Evolutionary conservation across 2,329 filamentous ascomycete genomes (phyloP), one percentile per base, ranked within the genome.

Genomic region (Fusarium neocosmosporiellum): DNA sequence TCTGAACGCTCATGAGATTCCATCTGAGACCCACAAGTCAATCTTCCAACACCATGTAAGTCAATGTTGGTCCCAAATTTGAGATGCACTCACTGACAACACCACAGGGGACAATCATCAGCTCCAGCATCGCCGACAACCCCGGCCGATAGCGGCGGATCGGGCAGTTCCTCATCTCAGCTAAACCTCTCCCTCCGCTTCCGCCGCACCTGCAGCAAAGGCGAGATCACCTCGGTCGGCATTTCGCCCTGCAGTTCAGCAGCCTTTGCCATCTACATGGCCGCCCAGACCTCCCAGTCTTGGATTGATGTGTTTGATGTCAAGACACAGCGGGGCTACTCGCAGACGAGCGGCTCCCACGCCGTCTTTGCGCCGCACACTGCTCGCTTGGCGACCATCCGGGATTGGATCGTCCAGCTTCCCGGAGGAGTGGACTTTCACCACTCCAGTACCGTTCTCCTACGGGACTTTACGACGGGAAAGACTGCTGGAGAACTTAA

Each of bases 231-330:
- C 60, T 75, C 76, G 2, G 78, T 82, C 22, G 80, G 78, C 57
- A 74, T 82, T 55, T 79, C 80, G 3, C 70, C 75, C 5, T 65
- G 69, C 20, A 74, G 75, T 0, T 71, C 74, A 3, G 53, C 75
- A 18, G 80, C 77, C 29, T 81, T 80, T 22, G 79, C 80, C 18
- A 76, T 78, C 43, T 82, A 79, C 69, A 71, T 74, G 50, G 76
- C 78, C 24, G 76, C 73, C 6, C 78, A 78, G 48, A 74, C 77
- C 11, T 59, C 74, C 36, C 79, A 81, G 24, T 77, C 80, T n/a
- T 83, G 81, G 80, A 78, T 83, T 64, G 81, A 83, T 67, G 73
- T 81, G 20, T 82, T 82, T 60, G 77, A 80, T 48, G 59, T 80
- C 27, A 57, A 65, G 33, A 75, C 77, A 0, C 76, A 77, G 14